Base-by-base conservation (phyloP, 371 early-diverging fungal genomes). In the Capillidium heterosporum region DNA sequence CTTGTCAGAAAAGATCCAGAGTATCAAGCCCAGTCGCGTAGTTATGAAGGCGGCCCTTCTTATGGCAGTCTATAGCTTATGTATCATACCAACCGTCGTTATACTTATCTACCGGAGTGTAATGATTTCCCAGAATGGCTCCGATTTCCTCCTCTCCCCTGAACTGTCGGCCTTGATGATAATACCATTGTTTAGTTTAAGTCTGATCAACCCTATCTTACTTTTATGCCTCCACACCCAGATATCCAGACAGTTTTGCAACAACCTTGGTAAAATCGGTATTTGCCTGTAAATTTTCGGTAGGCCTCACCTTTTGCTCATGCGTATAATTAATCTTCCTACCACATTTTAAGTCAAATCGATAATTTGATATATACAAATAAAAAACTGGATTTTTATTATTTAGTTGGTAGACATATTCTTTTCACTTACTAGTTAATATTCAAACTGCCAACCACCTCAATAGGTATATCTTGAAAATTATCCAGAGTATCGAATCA, bases 121-220 rank as follows among this genome's bases (percentile, higher is more conserved):
- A 17, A 15, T 7, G 8, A 23, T 44, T 7, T 5, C 17, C 5
- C 17, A 19, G 17, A 7, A 17, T 15, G 44, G 44, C 7, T 7
- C 17, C 5, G 19, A 15, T 44, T 44, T 23, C 19, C 8, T 23
- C 5, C 44, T 44, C 8, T 19, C 44, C 8, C 19, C 44, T 15
- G 8, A 10, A 19, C 8, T 44, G 19, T 44, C 44, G 17, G 44
- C 44, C 19, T 7, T 23, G 5, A 44, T 44, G 44, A 19, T 44
- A 5, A 23, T 53, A 39, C 41, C 39, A 4, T 19, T 53, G 11
- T 53, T 53, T 24, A 27, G 27, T 31, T 35, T 53, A 15, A 35
- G 27, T 19, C 35, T 53, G 31, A 40, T 53, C 32, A 53, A 53
- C 39, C 53, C 53, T n/a, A 53, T 53, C 15, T 39, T 53, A 24